Evolutionary conservation across 2,329 filamentous ascomycete species (phyloP).

Genomic region (Colletotrichum sp.): DNA sequence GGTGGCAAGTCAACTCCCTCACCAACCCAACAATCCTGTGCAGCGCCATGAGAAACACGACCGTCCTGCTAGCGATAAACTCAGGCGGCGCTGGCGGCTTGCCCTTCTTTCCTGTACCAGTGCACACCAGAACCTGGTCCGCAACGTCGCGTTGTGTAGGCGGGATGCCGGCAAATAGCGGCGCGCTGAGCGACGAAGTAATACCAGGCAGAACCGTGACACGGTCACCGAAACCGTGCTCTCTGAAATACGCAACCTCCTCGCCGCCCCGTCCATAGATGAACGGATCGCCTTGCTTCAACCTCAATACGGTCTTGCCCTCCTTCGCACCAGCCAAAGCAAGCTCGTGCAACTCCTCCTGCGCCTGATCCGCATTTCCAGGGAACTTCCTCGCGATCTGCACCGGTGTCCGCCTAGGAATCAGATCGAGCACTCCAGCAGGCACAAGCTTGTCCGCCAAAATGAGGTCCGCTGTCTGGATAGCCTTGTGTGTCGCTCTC

Average conservation of each 20-base stretch:
- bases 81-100: constrained; percentile 81
- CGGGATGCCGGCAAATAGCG: constrained; percentile 87
- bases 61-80: constrained; percentile 78
- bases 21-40: constrained; percentile 82
- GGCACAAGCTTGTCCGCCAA: constrained; percentile 89
- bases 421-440: constrained; percentile 82
- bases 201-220: constrained; percentile 84
- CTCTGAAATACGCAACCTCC: constrained; percentile 84
- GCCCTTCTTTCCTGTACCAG: constrained; percentile 92
- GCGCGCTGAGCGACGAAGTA: constrained; percentile 85
- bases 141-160: constrained; percentile 87
- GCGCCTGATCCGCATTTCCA: constrained; percentile 92
- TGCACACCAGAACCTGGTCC: constrained; percentile 95
- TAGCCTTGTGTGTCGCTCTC: constrained; percentile 78
- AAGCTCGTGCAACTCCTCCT: constrained; percentile 84
- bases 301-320: constrained; percentile 82
- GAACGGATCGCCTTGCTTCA: constrained; percentile 98
- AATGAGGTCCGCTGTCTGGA: constrained; percentile 76
- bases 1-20: constrained; percentile 65
- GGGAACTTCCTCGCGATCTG: constrained; percentile 97
- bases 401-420: constrained; percentile 87
- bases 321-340: constrained; percentile 69
- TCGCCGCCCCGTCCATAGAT: constrained; percentile 95
- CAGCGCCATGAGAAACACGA: constrained; percentile 94
- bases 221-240: constrained; percentile 68